Evolutionary conservation across 257 asterid species (phyloP).

Genomic region (Datura wrightii): DNA sequence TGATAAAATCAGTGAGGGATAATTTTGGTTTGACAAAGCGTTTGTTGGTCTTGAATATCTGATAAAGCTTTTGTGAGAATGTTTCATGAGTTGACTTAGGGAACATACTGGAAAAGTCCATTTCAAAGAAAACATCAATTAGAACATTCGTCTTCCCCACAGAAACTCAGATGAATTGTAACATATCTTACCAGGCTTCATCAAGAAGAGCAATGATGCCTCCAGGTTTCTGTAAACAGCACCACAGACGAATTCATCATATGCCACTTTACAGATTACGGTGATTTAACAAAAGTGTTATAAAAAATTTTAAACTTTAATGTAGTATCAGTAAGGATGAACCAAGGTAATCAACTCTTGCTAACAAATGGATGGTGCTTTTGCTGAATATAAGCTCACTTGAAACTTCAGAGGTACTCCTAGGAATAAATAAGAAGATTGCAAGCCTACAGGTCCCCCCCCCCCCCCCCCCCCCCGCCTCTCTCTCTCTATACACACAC

Average conservation of each 20-base stretch:
- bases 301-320: background rate
- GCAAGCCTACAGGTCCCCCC: too few species aligned
- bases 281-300: background rate
- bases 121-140: slow-evolving; percentile 31
- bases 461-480: too few species aligned
- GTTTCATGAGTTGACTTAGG: slow-evolving; percentile 99
- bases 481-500: too few species aligned
- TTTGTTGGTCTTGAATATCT: slow-evolving; percentile 84
- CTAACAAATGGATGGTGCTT: background rate
- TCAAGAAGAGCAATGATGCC: slow-evolving; percentile 97
- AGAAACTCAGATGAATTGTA: background rate
- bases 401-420: background rate
- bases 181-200: slow-evolving; percentile 78
- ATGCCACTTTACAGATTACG: background rate
- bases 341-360: background rate
- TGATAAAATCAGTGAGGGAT: slow-evolving; percentile 88
- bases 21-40: slow-evolving; percentile 95
- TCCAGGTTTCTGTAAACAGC: slow-evolving; percentile 90
- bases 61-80: slow-evolving; percentile 90
- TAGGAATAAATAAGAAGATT: too few species aligned
- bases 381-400: background rate
- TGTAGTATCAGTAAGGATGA: background rate
- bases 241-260: slow-evolving; percentile 14
- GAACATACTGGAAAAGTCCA: slow-evolving; percentile 80
- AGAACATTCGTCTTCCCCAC: background rate